Conservation (phyloP, 2,329 filamentous ascomycete genomes). For the Gyromitra esculenta region DNA sequence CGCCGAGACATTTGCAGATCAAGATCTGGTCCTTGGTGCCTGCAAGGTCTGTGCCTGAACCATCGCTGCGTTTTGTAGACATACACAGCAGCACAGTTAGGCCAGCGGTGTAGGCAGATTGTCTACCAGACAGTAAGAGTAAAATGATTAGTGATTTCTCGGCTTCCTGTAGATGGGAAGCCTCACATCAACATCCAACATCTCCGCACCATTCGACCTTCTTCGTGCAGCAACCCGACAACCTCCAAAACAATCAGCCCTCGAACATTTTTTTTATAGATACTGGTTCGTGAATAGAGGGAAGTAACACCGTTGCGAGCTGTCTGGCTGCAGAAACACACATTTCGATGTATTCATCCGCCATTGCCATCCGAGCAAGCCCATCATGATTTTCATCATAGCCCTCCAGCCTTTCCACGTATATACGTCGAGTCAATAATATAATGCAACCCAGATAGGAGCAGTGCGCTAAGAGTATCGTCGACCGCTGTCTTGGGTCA, state of each 20-base stretch:
- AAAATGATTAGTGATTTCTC: not conserved
- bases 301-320: constrained; percentile 52
- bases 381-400: not conserved
- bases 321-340: constrained; percentile 55
- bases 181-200: constrained; percentile 54
- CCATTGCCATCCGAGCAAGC: constrained; percentile 8
- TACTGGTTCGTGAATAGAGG: not conserved
- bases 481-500: constrained; percentile 47
- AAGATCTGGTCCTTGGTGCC: constrained; percentile 30
- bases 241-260: constrained; percentile 46
- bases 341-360: constrained; percentile 49
- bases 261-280: not conserved
- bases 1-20: constrained; percentile 42
- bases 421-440: constrained; percentile 51
- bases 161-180: not conserved
- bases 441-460: constrained; percentile 52
- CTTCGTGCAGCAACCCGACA: constrained; percentile 51
- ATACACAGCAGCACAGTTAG: constrained; percentile 49
- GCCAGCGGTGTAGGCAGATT: constrained; percentile 53
- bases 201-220: constrained; percentile 51
- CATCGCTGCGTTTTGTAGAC: constrained; percentile 24
- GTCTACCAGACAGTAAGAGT: constrained; percentile 26
- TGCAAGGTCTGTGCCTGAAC: constrained; percentile 1
- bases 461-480: constrained; percentile 54
- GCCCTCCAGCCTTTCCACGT: constrained; percentile 33